Evolutionary conservation across 1,284 basidiomycete genomes (phyloP).

Genomic region (Fomitopsis schrenkii): DNA sequence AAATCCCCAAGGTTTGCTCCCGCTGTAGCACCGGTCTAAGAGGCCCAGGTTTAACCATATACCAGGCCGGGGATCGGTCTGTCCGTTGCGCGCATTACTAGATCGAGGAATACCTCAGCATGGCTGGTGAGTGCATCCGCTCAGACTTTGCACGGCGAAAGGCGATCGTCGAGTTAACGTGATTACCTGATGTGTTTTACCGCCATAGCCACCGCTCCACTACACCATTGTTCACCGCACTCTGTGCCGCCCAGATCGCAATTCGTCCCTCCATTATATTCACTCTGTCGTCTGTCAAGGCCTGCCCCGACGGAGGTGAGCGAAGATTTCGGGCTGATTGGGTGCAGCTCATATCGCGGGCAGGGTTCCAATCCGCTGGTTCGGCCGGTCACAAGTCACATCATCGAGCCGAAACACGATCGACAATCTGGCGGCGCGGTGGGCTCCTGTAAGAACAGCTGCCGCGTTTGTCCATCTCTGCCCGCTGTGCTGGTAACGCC

Average conservation of each 20-base stretch:
- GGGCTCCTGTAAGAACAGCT: slow-evolving; percentile 7
- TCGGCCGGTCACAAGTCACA: slow-evolving; percentile 21
- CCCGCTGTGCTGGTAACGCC: slow-evolving; percentile 18
- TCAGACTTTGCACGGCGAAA: not conserved
- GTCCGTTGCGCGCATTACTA: slow-evolving; percentile 7
- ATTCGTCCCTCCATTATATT: not conserved
- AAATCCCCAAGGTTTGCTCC: slow-evolving; percentile 32
- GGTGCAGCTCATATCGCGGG: slow-evolving; percentile 1
- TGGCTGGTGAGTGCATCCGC: slow-evolving; percentile 5
- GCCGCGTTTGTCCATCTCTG: slow-evolving; percentile 4
- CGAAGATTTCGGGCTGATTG: slow-evolving; percentile 1
- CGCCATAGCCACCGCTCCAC: not conserved
- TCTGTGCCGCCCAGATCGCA: not conserved
- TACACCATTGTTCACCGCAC: not conserved
- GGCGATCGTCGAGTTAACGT: slow-evolving; percentile 1
- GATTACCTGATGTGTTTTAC: not conserved
- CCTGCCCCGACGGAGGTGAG: not conserved
- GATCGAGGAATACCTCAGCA: slow-evolving; percentile 17
- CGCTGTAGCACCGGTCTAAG: slow-evolving; percentile 23
- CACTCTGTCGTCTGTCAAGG: not conserved
- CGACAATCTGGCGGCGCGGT: slow-evolving; percentile 12
- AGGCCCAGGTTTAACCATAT: slow-evolving; percentile 13
- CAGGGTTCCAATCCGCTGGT: slow-evolving; percentile 6
- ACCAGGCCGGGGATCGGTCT: slow-evolving; percentile 11
- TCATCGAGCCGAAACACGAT: slow-evolving; percentile 23